These are phyloP conservation scores for Saccharomyces paradoxus DNA, from an alignment of 805 yeast genomes.

Conservation along the genomic window DNA sequence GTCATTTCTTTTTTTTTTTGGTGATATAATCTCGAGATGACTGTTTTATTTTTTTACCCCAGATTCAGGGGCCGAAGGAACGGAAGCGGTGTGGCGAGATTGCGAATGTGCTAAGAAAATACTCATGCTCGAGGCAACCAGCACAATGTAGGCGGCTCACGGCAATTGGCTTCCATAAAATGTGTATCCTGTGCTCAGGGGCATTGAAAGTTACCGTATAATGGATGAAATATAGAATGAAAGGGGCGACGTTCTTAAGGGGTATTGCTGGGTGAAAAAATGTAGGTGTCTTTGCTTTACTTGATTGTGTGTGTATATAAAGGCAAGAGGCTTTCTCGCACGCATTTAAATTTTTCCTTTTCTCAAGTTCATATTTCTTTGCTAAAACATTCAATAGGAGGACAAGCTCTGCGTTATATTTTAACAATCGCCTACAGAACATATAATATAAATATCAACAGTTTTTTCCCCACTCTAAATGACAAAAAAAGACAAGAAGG, in stretches of 20 bases:
- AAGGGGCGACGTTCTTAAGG: neutral
- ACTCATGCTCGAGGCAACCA: neutral
- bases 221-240: neutral
- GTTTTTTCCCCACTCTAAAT: conserved; percentile 4
- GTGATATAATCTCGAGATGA: neutral
- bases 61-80: neutral
- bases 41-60: neutral
- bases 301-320: neutral
- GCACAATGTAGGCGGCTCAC: neutral
- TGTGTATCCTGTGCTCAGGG: neutral
- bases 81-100: neutral
- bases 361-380: too few relatives aligned
- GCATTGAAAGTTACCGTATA: neutral
- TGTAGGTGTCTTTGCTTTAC: neutral
- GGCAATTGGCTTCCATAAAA: neutral
- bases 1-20: neutral
- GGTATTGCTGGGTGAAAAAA: neutral
- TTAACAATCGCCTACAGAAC: neutral
- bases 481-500: conserved; percentile 27
- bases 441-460: neutral
- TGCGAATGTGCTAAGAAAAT: neutral
- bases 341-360: neutral
- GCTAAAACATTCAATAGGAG: neutral
- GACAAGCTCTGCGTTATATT: neutral
- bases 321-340: neutral